Conservation (phyloP, 345 rosid genomes). For the Salix purpurea region DNA sequence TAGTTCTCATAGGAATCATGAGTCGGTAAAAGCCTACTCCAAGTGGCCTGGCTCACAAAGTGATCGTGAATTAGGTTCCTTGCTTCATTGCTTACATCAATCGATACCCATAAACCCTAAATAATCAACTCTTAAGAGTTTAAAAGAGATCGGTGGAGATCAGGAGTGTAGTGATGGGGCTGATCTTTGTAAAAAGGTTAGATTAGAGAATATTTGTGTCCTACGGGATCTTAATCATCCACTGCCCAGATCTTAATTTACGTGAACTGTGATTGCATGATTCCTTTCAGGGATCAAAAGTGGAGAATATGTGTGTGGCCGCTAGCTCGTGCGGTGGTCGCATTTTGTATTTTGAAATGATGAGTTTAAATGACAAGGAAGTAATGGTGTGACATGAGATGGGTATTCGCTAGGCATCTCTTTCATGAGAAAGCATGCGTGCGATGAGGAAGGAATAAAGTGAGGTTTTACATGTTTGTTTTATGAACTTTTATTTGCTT, state of each 20-base stretch:
- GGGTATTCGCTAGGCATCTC: background rate
- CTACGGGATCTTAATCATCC: background rate
- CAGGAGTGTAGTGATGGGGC: background rate
- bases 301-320: background rate
- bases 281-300: background rate
- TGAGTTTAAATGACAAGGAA: slow-evolving; percentile 5
- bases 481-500: slow-evolving; percentile 6
- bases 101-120: background rate
- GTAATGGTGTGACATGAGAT: background rate
- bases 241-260: background rate
- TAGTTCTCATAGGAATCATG: slow-evolving; percentile 27
- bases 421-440: slow-evolving; percentile 29
- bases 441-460: slow-evolving; percentile 37
- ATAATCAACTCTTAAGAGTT: background rate
- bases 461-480: slow-evolving; percentile 19
- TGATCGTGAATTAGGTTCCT: background rate
- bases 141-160: slow-evolving; percentile 1
- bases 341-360: slow-evolving; percentile 3
- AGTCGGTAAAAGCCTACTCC: slow-evolving; percentile 25
- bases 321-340: slow-evolving; percentile 26
- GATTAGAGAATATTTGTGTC: background rate
- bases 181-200: slow-evolving; percentile 5
- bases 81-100: slow-evolving; percentile 15
- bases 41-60: slow-evolving; percentile 19
- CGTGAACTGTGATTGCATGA: background rate